Evolutionary conservation across 129 eudicot species (phyloP).

Genomic region (Scalesia atractyloides): DNA sequence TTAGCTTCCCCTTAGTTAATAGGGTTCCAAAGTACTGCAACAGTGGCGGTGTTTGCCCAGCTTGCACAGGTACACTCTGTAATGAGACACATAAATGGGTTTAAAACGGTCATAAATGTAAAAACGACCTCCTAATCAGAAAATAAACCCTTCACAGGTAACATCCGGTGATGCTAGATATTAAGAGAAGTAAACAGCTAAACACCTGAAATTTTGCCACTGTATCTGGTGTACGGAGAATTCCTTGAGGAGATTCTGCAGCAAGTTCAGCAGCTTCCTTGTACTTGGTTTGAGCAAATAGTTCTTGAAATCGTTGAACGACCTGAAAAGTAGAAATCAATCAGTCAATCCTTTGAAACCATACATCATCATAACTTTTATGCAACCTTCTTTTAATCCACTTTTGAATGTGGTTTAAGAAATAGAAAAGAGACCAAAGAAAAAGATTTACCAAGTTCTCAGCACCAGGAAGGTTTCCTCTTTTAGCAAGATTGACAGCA

Average conservation of each 20-base stretch:
- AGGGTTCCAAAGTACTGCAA: constrained; percentile 97
- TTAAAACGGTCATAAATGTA: background rate
- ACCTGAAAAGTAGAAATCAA: constrained; percentile 51
- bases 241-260: constrained; percentile 99
- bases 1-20: constrained; percentile 85
- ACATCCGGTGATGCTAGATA: constrained; percentile 6
- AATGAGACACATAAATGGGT: constrained; percentile 19
- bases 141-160: background rate
- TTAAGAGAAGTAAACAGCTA: constrained; percentile 38
- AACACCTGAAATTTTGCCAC: constrained; percentile 95
- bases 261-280: constrained; percentile 99
- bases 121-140: background rate
- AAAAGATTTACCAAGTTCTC: constrained; percentile 72
- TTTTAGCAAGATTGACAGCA: constrained; percentile 97
- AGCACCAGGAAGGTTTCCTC: constrained; percentile 99
- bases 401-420: background rate
- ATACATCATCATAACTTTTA: constrained; percentile 7
- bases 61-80: constrained; percentile 99
- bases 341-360: constrained; percentile 4
- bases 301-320: constrained; percentile 96
- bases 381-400: constrained; percentile 4
- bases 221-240: constrained; percentile 95
- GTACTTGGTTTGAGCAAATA: constrained; percentile 98
- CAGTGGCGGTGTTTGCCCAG: constrained; percentile 98
- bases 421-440: constrained; percentile 1